These are phyloP conservation scores for Parascedosporium putredinis DNA, from an alignment of 2,329 filamentous ascomycete genomes.

Conservation along the genomic window DNA sequence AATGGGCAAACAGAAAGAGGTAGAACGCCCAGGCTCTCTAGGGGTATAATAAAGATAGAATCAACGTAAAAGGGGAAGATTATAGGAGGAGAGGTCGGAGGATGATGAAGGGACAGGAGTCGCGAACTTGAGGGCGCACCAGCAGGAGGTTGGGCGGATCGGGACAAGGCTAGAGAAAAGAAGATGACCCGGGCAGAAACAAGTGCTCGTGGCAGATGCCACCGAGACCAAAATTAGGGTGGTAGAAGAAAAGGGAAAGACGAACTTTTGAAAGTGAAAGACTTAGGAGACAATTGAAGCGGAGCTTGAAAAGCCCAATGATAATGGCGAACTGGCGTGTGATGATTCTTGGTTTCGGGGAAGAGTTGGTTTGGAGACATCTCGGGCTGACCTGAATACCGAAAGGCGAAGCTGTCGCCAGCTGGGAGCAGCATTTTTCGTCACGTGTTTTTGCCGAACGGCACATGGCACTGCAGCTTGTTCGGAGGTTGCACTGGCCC, in stretches of 20 bases:
- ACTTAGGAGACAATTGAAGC: slow-evolving; percentile 2
- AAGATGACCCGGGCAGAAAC: slow-evolving; percentile 6
- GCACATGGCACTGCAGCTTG: no score
- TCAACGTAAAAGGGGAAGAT: slow-evolving; percentile 7
- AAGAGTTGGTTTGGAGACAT: neutral
- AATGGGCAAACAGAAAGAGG: slow-evolving; percentile 2
- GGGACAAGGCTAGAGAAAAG: slow-evolving; percentile 10
- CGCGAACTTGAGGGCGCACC: neutral
- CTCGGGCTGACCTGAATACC: neutral
- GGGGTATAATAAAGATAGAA: slow-evolving; percentile 1
- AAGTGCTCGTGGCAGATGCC: slow-evolving; percentile 5
- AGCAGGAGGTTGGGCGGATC: slow-evolving; percentile 7
- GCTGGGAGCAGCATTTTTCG: neutral
- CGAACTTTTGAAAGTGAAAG: slow-evolving; percentile 12
- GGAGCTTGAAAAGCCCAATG: neutral
- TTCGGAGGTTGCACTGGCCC: no score
- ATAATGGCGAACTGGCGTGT: neutral
- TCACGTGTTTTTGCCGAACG: no score
- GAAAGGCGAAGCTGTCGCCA: neutral
- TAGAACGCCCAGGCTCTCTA: neutral
- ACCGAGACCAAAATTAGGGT: slow-evolving; percentile 9
- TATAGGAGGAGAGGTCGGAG: slow-evolving; percentile 8
- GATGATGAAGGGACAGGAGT: neutral
- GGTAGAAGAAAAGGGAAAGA: slow-evolving; percentile 12
- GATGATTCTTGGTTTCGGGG: neutral